Evolutionary conservation across 257 asterid genomes (phyloP), one percentile per base, ranked within the genome.

Genomic region (Pogostemon cablin): DNA sequence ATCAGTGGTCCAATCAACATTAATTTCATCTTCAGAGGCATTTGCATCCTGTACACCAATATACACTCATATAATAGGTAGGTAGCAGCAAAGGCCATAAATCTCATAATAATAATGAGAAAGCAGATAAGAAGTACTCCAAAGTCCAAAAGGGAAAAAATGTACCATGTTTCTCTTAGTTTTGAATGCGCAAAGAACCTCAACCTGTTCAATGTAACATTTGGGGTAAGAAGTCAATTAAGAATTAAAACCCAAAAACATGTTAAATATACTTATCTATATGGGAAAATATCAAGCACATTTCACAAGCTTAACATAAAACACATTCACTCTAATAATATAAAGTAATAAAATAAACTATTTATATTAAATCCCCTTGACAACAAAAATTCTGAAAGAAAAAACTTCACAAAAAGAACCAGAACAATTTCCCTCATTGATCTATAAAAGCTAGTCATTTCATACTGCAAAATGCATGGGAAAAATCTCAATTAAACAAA

Each of bases 1-100:
- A 62, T 86, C 91, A 0, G 91, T 69, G 8, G 69, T 83, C 91
- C 91, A 86, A 73, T 86, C 87, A 39, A 83, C 5, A 34, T 73
- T 73, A 5, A 11, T 34, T 4, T 76, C 80, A 5, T 69, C 84
- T 66, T 65, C 87, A 17, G 81, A 56, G 15, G 53, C 74, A 75
- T 54, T 64, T 34, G 61, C 79, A 48, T 71, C 81, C 81, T 78
- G 81, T 48, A 34, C 12, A 49, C 11, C 41, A 34, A 43, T 69
- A 67, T 61, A 34, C 32, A 37, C 44, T 48, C 59, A 48, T 38
- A 62, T 39, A 62, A 49, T 48, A 63, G 25, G 37, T 4, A 61
- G 59, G 53, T 49, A 34, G 53, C 8, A 38, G 1, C 32, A 59
- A 68, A 44, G 32, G 46, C 71, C 50, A 57, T 35, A 5, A 52